These are phyloP conservation scores for Paracoccidioides brasiliensis DNA, from an alignment of 2,329 filamentous ascomycete species.

Conservation along the genomic window DNA sequence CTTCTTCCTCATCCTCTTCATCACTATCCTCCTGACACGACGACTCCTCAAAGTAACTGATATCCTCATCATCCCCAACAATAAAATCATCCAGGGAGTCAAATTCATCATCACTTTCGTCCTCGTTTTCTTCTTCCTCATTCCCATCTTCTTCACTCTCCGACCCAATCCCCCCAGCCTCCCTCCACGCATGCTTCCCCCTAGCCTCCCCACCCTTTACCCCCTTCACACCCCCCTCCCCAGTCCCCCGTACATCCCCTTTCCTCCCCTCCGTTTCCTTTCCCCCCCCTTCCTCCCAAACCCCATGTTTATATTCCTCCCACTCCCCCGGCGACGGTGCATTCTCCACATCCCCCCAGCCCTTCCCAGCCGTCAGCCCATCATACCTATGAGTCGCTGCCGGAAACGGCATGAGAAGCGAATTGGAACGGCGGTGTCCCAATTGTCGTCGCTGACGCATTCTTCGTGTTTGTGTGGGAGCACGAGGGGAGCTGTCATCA, in stretches of 20 bases:
- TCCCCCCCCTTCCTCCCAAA: neutral
- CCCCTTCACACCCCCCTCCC: neutral
- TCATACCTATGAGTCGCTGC: neutral
- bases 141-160: constrained; percentile 11
- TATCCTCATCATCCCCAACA: constrained; percentile 28
- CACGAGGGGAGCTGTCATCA: neutral
- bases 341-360: neutral
- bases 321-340: neutral
- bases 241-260: neutral
- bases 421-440: neutral
- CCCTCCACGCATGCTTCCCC: neutral
- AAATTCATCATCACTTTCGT: constrained; percentile 18
- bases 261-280: neutral
- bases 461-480: neutral
- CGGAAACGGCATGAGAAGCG: neutral
- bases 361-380: neutral
- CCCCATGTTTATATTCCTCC: neutral
- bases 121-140: constrained; percentile 3
- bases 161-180: constrained; percentile 12
- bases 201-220: neutral
- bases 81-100: constrained; percentile 31
- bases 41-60: constrained; percentile 23
- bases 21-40: constrained; percentile 9
- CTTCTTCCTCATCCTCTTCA: constrained; percentile 17
- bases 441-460: neutral